phyloP scores from a whole-genome alignment of 352 stramenopile species.

The Phytophthora foliorum region DNA sequence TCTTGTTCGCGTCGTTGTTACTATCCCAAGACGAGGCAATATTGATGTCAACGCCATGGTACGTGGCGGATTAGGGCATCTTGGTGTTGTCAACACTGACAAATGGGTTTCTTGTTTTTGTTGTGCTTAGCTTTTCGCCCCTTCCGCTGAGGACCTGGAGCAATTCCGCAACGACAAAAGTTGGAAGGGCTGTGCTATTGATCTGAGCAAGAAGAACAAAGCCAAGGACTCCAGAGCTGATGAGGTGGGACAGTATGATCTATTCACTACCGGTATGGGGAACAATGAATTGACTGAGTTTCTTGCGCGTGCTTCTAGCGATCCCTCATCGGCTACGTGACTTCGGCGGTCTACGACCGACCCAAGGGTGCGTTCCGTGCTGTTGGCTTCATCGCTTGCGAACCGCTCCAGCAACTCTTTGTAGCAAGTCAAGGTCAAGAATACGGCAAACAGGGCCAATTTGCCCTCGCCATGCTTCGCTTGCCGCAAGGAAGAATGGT shows the following conservation, averaged over 20 bases:
- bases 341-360: constrained; percentile 82
- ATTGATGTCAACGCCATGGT: constrained; percentile 76
- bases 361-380: constrained; percentile 75
- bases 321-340: constrained; percentile 68
- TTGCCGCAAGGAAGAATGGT: constrained; percentile 58
- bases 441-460: constrained; percentile 22
- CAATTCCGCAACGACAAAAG: constrained; percentile 40
- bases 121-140: constrained; percentile 44
- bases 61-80: constrained; percentile 14
- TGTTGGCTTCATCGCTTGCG: constrained; percentile 72
- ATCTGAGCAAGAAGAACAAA: constrained; percentile 27
- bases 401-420: constrained; percentile 70
- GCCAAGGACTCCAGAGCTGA: constrained; percentile 10
- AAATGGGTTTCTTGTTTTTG: constrained; percentile 5
- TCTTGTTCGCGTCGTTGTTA: constrained; percentile 69
- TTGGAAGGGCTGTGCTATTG: constrained; percentile 47
- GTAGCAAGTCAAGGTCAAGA: constrained; percentile 25
- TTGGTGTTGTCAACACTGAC: neutral
- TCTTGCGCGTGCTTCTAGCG: constrained; percentile 35
- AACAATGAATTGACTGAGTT: constrained; percentile 3
- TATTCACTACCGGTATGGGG: neutral
- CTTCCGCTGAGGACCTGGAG: constrained; percentile 37
- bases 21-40: constrained; percentile 64
- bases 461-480: constrained; percentile 58
- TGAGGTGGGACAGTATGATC: constrained; percentile 20